A percentile compares a stretch with the other conserved stretches of the same genome.
Conservation (phyloP, 371 early-diverging fungal genomes). For the Phascolomyces articulosus region DNA sequence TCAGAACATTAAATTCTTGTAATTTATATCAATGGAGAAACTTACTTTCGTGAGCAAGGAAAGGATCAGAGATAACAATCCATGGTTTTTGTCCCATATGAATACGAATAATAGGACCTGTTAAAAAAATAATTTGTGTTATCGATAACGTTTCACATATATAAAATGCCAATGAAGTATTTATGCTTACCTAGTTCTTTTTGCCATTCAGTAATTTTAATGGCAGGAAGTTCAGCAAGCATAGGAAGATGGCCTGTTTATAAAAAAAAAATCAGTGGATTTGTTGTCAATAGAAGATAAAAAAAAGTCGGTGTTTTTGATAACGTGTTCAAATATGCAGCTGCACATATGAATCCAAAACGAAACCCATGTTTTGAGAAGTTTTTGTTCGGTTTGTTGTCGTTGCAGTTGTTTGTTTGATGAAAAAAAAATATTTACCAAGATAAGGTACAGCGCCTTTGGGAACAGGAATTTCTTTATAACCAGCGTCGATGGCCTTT, state of each 20-base stretch:
- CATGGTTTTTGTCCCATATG: conserved; percentile 26
- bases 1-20: no score
- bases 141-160: background rate
- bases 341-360: background rate
- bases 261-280: no score
- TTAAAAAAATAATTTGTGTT: background rate
- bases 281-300: background rate
- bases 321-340: background rate
- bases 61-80: conserved; percentile 25
- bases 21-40: background rate
- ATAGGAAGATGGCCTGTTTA: conserved; percentile 21
- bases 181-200: conserved; percentile 7
- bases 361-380: background rate
- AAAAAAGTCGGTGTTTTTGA: background rate
- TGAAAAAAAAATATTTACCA: background rate
- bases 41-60: conserved; percentile 24
- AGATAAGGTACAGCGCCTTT: conserved; percentile 3
- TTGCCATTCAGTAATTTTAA: conserved; percentile 13
- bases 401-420: no score
- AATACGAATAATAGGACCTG: conserved; percentile 19
- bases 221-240: conserved; percentile 13
- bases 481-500: background rate
- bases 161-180: background rate
- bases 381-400: background rate
- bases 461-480: conserved; percentile 4